phyloP scores from a whole-genome alignment of 805 yeast species.

The Wickerhamiella australiensis region DNA sequence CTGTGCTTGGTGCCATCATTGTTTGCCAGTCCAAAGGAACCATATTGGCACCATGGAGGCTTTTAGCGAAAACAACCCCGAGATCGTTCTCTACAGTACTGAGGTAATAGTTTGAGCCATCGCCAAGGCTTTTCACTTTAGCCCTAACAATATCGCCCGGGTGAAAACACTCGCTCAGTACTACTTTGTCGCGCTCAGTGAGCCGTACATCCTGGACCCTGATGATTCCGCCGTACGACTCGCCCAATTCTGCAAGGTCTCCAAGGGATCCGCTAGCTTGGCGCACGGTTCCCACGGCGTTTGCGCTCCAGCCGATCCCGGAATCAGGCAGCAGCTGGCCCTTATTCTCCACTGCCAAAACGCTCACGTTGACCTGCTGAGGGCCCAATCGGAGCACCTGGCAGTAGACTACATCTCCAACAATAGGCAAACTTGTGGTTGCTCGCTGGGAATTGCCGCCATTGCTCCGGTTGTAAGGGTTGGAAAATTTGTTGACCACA shows the following conservation, averaged over 20 bases:
- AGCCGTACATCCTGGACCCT: slow-evolving; percentile 81
- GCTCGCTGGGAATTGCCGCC: slow-evolving; percentile 16
- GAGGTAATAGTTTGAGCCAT: slow-evolving; percentile 81
- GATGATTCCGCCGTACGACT: slow-evolving; percentile 75
- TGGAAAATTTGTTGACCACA: slow-evolving; percentile 22
- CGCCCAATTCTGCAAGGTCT: slow-evolving; percentile 51
- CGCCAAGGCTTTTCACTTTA: slow-evolving; percentile 71
- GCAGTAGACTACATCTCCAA: slow-evolving; percentile 71
- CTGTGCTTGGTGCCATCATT: slow-evolving; percentile 70
- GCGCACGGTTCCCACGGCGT: slow-evolving; percentile 23
- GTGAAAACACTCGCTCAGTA: slow-evolving; percentile 60
- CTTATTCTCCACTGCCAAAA: slow-evolving; percentile 52
- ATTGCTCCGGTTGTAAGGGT: slow-evolving; percentile 18
- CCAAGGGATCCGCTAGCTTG: slow-evolving; percentile 21
- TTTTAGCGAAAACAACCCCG: slow-evolving; percentile 84
- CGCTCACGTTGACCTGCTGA: slow-evolving; percentile 69
- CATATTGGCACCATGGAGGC: slow-evolving; percentile 62
- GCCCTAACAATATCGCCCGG: slow-evolving; percentile 94
- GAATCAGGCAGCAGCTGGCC: slow-evolving; percentile 46
- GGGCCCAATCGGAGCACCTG: slow-evolving; percentile 53
- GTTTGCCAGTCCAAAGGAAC: slow-evolving; percentile 92
- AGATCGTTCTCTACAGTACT: slow-evolving; percentile 82
- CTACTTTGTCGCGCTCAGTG: slow-evolving; percentile 80
- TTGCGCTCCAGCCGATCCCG: slow-evolving; percentile 50
- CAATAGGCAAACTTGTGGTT: slow-evolving; percentile 47